Percentiles rank a stretch among this genome's conserved stretches.
Conservation (phyloP, 2,329 filamentous ascomycete species). For the Helotiales sp. region DNA sequence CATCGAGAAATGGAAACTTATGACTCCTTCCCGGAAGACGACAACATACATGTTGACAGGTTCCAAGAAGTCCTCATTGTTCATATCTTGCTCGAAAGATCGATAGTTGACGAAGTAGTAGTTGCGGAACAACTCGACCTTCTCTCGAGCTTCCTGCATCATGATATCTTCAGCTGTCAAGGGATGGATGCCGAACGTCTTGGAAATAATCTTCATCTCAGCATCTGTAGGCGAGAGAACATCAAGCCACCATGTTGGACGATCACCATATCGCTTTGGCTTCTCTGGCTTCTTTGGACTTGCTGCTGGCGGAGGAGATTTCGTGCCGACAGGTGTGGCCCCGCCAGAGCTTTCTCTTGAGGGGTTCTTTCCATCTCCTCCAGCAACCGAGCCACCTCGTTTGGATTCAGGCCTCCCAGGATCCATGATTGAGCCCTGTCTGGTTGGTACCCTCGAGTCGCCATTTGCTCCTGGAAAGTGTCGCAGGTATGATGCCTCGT, state of each 20-base stretch:
- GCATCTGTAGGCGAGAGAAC: conserved; percentile 86
- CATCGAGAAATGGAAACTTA: conserved; percentile 97
- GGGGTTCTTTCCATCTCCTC: conserved; percentile 2
- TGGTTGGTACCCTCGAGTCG: conserved; percentile 46
- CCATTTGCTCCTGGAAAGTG: conserved; percentile 37
- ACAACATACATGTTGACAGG: conserved; percentile 98
- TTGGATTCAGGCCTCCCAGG: conserved; percentile 21
- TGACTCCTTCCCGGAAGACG: conserved; percentile 91
- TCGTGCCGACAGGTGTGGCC: conserved; percentile 23
- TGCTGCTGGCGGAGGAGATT: conserved; percentile 16
- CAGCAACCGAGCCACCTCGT: conserved; percentile 17
- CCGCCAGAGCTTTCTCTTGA: conserved; percentile 21
- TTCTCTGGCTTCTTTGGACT: conserved; percentile 35
- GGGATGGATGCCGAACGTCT: conserved; percentile 93
- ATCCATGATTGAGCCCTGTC: conserved; percentile 37
- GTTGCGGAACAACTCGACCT: conserved; percentile 94
- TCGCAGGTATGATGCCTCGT: conserved; percentile 27
- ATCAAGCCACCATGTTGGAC: conserved; percentile 96
- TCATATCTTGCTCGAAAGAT: conserved; percentile 92
- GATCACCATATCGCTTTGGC: conserved; percentile 67
- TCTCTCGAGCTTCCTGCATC: conserved; percentile 95
- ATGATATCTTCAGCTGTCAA: conserved; percentile 95
- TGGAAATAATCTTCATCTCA: conserved; percentile 92
- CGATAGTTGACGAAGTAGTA: conserved; percentile 99
- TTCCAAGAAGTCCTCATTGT: conserved; percentile 86